Percentiles rank a stretch among this genome's conserved stretches.
Conservation (phyloP, 495 filamentous ascomycete species). For the Cryomyces minteri region DNA sequence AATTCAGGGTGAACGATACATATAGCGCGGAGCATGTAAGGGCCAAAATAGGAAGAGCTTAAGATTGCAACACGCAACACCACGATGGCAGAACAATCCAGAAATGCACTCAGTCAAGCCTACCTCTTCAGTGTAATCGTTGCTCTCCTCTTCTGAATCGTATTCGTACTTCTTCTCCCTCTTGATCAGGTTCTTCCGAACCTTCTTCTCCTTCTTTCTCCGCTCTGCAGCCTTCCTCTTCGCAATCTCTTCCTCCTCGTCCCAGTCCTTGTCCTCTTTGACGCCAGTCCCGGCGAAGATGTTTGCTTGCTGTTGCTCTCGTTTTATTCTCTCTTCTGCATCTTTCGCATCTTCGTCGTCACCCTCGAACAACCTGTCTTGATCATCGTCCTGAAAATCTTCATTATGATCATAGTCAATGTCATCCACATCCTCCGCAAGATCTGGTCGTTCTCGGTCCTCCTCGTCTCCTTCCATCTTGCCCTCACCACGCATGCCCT, state of each 20-base stretch:
- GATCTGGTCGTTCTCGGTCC: conserved; percentile 34
- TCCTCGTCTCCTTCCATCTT: too few relatives aligned
- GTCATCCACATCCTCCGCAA: conserved; percentile 36
- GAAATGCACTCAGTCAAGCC: background rate
- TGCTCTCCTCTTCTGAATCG: conserved; percentile 12
- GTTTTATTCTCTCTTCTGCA: conserved; percentile 67
- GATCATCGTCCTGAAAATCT: conserved; percentile 74
- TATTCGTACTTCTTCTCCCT: conserved; percentile 75
- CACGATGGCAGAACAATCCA: too few relatives aligned
- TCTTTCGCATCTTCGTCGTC: conserved; percentile 73
- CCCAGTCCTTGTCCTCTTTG: conserved; percentile 66
- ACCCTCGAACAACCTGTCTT: conserved; percentile 57
- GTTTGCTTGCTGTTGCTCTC: conserved; percentile 75
- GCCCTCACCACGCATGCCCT: too few relatives aligned
- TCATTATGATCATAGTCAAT: conserved; percentile 22
- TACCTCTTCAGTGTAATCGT: conserved; percentile 2
- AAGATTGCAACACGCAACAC: too few relatives aligned
- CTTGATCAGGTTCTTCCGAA: conserved; percentile 62
- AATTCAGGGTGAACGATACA: too few relatives aligned
- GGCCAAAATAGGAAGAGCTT: too few relatives aligned
- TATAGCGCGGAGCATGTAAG: background rate
- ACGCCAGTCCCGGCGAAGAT: conserved; percentile 35
- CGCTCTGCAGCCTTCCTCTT: conserved; percentile 47
- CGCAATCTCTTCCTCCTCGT: conserved; percentile 55
- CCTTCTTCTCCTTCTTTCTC: conserved; percentile 51